Evolutionary conservation across 495 filamentous ascomycete species (phyloP), one percentile per base, ranked within the genome.

Genomic region (Xylaria telfairii): DNA sequence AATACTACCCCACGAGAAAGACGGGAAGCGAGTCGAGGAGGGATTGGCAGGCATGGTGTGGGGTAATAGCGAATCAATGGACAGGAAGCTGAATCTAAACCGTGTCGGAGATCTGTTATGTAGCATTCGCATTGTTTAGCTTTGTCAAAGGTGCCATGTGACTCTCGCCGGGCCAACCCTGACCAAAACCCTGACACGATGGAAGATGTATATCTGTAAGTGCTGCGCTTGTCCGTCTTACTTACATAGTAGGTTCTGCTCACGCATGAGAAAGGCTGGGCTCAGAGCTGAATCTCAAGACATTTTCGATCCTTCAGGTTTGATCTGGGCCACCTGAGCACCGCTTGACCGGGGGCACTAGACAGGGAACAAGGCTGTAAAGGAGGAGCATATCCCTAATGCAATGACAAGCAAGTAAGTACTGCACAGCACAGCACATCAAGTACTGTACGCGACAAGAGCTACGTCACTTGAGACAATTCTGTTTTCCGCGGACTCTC

Each of bases 391-490:
- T n/a, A n/a, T n/a, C n/a, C n/a, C n/a, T n/a, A n/a, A n/a, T n/a
- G n/a, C n/a, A n/a, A n/a, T n/a, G n/a, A n/a, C n/a, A n/a, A n/a
- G n/a, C n/a, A n/a, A n/a, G n/a, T n/a, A n/a, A n/a, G n/a, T n/a
- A n/a, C n/a, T n/a, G n/a, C n/a, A n/a, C n/a, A n/a, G n/a, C n/a
- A n/a, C n/a, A n/a, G n/a, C n/a, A n/a, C n/a, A n/a, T n/a, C n/a
- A n/a, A n/a, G n/a, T n/a, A n/a, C n/a, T n/a, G n/a, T n/a, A n/a
- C n/a, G n/a, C n/a, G n/a, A n/a, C n/a, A 8, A 37, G 34, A 62
- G 24, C 46, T 54, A 66, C 64, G 64, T 66, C 64, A 66, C 64
- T 66, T 41, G 47, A 53, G 32, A 66, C 51, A 21, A 4, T 41
- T 26, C 0, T 13, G 19, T 41, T n/a, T 54, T 24, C 51, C 26